Evolutionary conservation across 177 flowering plant species (phyloP).

Genomic region (Vitis hybrid): DNA sequence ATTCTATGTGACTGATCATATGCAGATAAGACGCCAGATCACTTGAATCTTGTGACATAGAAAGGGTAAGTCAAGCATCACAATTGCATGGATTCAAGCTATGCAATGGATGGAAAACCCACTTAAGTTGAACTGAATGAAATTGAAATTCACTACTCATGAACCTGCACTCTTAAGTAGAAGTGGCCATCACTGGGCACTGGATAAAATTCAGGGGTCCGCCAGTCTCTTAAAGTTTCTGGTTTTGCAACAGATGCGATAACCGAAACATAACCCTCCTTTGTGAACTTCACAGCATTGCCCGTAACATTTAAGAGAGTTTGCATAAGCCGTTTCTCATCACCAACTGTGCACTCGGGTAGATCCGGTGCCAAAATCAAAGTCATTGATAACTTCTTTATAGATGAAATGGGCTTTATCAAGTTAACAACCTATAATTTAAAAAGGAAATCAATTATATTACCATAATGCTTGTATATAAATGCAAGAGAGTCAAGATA

Average conservation of each 20-base stretch:
- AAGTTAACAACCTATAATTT: conserved; percentile 37
- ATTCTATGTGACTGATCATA: no score
- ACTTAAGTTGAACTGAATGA: conserved; percentile 1
- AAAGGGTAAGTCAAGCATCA: neutral
- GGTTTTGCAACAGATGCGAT: conserved; percentile 52
- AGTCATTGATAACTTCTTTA: conserved; percentile 40
- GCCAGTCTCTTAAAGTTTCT: conserved; percentile 53
- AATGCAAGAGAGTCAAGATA: neutral
- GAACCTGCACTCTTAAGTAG: conserved; percentile 60
- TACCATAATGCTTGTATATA: neutral
- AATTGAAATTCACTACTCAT: neutral
- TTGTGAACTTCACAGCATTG: conserved; percentile 69
- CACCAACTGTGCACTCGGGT: conserved; percentile 45
- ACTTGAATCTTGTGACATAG: no score
- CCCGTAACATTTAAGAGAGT: conserved; percentile 48
- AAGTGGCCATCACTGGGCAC: conserved; percentile 47
- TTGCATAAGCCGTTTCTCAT: conserved; percentile 58
- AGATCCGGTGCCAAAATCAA: conserved; percentile 40
- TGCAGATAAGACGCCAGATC: no score
- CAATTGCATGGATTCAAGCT: neutral
- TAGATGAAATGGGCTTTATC: conserved; percentile 51
- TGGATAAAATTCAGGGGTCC: conserved; percentile 44
- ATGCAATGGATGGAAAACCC: neutral
- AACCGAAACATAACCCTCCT: conserved; percentile 53
- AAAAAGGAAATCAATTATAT: neutral